Base-by-base conservation (phyloP, 306 rosid species). In the Trifolium fragiferum region DNA sequence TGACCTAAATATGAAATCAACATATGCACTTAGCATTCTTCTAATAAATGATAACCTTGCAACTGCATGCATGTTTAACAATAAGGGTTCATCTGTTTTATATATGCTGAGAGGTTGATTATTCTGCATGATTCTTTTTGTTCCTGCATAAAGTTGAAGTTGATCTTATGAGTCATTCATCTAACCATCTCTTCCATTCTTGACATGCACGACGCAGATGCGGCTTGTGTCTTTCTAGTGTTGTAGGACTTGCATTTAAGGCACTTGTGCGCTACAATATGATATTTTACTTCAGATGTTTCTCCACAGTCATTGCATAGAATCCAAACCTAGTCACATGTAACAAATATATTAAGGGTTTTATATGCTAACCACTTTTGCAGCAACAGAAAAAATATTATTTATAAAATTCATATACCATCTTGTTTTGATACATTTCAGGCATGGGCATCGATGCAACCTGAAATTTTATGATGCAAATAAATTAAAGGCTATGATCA, bases 241-340 rank as follows among this genome's bases (percentile, higher is more conserved):
- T 78, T 78, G 63, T 70, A 78, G 55, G 86, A 78, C 44, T 62
- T 78, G 81, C 86, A 82, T 41, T 59, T 82, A 19, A 57, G 41
- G 58, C 86, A 82, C 81, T 70, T 82, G 70, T 13, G 78, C 2
- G 55, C 97, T 64, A 86, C 66, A 47, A 84, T 27, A 71, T 91
- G 90, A 44, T 74, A 91, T 35, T 25, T 77, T 10, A 84, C 93
- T 82, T 89, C 90, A 3, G 88, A 82, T 14, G 74, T 82, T 79
- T 85, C 84, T 18, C 92, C 86, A 14, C 94, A 91, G 44, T 91
- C 97, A 21, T 91, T 89, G 81, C 97, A 91, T 3, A 91, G 93
- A 43, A 89, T 89, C 89, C 89, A 86, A 47, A 89, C 89, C 97
- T 91, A 16, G 30, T 11, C 61, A 76, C 43, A 23, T 0, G 38